A percentile compares a stretch with the other conserved stretches of the same genome.
These are phyloP conservation scores for Scutellaria baicalensis DNA, from an alignment of 257 asterid species.

Conservation along the genomic window DNA sequence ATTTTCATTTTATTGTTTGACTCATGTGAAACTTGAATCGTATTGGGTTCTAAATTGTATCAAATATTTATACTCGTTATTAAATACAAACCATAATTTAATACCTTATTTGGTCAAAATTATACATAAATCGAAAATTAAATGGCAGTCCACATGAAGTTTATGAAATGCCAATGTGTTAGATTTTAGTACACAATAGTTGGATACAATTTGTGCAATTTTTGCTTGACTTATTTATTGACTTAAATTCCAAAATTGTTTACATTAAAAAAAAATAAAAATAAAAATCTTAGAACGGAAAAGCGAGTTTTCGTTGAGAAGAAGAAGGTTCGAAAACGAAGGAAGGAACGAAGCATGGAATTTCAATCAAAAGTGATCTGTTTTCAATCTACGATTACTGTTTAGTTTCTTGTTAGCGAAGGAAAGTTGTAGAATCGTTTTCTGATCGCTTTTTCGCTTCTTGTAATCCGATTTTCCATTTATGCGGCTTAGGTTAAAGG, in stretches of 20 bases:
- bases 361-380: conserved; percentile 11
- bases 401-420: conserved; percentile 3
- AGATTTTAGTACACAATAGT: too few relatives aligned
- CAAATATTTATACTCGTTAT: too few relatives aligned
- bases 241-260: neutral
- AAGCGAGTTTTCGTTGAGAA: neutral
- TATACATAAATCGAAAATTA: too few relatives aligned
- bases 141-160: too few relatives aligned
- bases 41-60: too few relatives aligned
- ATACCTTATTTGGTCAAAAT: too few relatives aligned
- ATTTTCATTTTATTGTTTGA: too few relatives aligned
- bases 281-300: neutral
- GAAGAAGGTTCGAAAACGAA: conserved; percentile 1
- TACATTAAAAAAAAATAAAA: neutral
- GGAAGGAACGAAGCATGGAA: conserved; percentile 11
- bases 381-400: neutral
- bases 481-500: conserved; percentile 21
- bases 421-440: conserved; percentile 1
- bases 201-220: too few relatives aligned
- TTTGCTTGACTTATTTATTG: too few relatives aligned
- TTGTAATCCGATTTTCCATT: conserved; percentile 3
- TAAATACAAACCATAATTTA: too few relatives aligned
- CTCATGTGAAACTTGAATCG: too few relatives aligned
- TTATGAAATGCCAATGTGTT: too few relatives aligned
- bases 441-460: neutral